Evolutionary conservation across 768 basidiomycete genomes (phyloP).

Genomic region (Suillus subalutaceus): DNA sequence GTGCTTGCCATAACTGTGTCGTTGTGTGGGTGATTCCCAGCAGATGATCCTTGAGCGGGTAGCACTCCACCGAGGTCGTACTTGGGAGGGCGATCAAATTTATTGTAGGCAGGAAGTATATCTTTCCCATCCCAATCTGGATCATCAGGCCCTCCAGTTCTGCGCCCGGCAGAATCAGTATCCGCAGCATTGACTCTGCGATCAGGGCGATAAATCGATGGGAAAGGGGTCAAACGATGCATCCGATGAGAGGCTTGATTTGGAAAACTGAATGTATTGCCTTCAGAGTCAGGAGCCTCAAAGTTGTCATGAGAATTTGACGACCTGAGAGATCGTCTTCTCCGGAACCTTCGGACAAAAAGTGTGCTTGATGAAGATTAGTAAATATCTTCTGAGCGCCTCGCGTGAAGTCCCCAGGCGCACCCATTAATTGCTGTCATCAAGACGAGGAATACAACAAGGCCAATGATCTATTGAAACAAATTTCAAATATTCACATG

Average conservation of each 20-base stretch:
- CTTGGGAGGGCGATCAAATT: slow-evolving; percentile 47
- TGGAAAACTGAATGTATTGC: slow-evolving; percentile 11
- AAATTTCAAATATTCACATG: not conserved
- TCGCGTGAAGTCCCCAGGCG: not conserved
- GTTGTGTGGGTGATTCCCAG: not conserved
- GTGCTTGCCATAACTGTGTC: not conserved
- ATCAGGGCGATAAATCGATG: slow-evolving; percentile 24
- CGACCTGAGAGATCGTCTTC: slow-evolving; percentile 11
- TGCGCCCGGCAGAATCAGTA: slow-evolving; percentile 44
- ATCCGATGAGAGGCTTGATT: slow-evolving; percentile 17
- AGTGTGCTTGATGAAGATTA: slow-evolving; percentile 18
- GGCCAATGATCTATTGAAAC: slow-evolving; percentile 21
- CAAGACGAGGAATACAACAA: slow-evolving; percentile 17
- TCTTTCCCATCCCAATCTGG: slow-evolving; percentile 44
- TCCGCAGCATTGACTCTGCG: slow-evolving; percentile 38
- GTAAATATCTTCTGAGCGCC: not conserved
- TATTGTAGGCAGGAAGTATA: slow-evolving; percentile 49
- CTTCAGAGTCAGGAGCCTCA: not conserved
- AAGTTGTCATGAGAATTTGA: slow-evolving; percentile 9
- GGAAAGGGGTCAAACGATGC: slow-evolving; percentile 22
- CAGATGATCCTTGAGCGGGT: not conserved
- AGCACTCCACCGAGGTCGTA: slow-evolving; percentile 33
- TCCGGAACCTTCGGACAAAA: slow-evolving; percentile 24
- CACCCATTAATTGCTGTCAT: slow-evolving; percentile 29
- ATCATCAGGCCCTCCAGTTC: slow-evolving; percentile 35